Conservation (phyloP, 176 grass and related monocot genomes). For the Ananas comosus region DNA sequence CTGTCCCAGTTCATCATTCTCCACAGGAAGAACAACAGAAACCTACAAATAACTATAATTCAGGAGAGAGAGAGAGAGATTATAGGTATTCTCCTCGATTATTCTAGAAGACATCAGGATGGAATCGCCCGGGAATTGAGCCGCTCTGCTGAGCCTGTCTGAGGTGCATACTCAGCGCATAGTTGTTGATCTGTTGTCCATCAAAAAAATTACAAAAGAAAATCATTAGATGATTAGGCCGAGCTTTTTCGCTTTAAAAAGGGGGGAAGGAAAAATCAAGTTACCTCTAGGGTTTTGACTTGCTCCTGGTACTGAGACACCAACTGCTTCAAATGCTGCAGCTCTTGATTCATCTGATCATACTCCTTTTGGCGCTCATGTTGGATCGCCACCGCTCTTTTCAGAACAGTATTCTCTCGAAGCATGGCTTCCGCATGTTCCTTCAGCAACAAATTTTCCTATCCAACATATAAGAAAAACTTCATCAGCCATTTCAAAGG, state of each 20-base stretch:
- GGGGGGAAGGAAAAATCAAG: not conserved
- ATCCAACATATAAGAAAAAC: not conserved
- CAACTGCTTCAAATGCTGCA: constrained; percentile 66
- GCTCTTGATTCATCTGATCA: constrained; percentile 44
- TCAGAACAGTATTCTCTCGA: constrained; percentile 56
- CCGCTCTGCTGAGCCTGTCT: constrained; percentile 75
- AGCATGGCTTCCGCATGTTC: constrained; percentile 54
- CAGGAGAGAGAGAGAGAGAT: not conserved
- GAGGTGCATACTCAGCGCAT: constrained; percentile 69
- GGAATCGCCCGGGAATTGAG: constrained; percentile 54
- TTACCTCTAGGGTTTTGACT: constrained; percentile 67
- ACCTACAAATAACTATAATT: not conserved
- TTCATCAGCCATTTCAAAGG: too few relatives aligned
- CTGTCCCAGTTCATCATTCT: not conserved
- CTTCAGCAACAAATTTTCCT: constrained; percentile 84
- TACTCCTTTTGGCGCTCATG: constrained; percentile 77
- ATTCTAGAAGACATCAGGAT: constrained; percentile 65
- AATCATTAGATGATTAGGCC: too few relatives aligned
- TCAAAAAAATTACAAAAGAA: too few relatives aligned
- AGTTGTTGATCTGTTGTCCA: constrained; percentile 58
- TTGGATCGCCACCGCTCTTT: constrained; percentile 73
- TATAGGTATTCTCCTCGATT: too few relatives aligned
- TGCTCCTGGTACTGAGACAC: constrained; percentile 78
- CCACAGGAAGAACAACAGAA: not conserved
- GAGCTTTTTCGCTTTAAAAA: not conserved